Evolutionary conservation across 257 asterid genomes (phyloP).

Genomic region (Rubia yunnanensis): DNA sequence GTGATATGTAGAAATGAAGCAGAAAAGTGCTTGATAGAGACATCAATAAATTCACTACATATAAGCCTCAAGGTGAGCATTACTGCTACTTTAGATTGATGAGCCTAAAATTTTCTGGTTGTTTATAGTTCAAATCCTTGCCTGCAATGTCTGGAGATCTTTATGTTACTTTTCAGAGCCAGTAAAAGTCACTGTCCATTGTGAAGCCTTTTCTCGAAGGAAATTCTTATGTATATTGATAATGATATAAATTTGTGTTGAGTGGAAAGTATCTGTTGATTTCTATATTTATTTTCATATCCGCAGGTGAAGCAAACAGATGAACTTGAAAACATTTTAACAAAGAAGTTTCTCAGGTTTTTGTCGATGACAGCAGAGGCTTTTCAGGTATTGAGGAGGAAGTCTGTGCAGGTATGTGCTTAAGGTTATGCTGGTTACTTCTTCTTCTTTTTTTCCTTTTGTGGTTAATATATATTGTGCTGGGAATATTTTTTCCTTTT

Average conservation of each 20-base stretch:
- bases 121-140: background rate
- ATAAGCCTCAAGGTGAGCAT: constrained; percentile 85
- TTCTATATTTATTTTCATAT: constrained; percentile 13
- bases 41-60: constrained; percentile 91
- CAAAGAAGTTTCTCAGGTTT: constrained; percentile 93
- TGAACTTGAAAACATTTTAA: constrained; percentile 94
- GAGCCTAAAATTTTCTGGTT: background rate
- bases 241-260: too few species aligned
- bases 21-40: constrained; percentile 96
- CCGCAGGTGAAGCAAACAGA: constrained; percentile 89
- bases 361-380: constrained; percentile 99
- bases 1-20: constrained; percentile 89
- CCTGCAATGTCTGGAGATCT: background rate
- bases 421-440: background rate
- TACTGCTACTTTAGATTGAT: background rate
- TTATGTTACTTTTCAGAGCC: background rate
- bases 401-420: constrained; percentile 75
- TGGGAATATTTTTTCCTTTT: too few species aligned
- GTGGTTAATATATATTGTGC: too few species aligned
- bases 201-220: background rate
- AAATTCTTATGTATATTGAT: background rate
- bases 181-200: background rate
- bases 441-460: background rate
- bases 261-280: background rate
- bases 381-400: constrained; percentile 94